Evolutionary conservation across 1,284 basidiomycete species (phyloP), one percentile per base, ranked within the genome.

Genomic region (Melampsora larici-populina): DNA sequence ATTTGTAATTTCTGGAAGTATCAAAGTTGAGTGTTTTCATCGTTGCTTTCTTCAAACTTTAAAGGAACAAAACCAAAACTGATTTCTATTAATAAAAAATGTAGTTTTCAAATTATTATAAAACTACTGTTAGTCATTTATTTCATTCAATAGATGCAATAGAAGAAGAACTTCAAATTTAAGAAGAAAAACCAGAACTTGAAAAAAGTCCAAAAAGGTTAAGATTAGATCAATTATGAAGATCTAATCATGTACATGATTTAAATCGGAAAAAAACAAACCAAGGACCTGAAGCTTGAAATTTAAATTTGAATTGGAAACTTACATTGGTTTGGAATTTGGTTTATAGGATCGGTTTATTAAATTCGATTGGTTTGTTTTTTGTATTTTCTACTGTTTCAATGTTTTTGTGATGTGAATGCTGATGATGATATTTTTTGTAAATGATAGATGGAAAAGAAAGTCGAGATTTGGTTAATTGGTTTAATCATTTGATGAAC

Each of bases 381-480:
- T n/a, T n/a, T n/a, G n/a, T 33, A 7, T 13, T 21, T 46, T 33
- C n/a, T n/a, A n/a, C n/a, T n/a, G n/a, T n/a, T n/a, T n/a, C n/a
- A n/a, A n/a, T n/a, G n/a, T n/a, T n/a, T n/a, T n/a, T n/a, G n/a
- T n/a, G n/a, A n/a, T n/a, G n/a, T n/a, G n/a, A n/a, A n/a, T n/a
- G n/a, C n/a, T n/a, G n/a, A n/a, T n/a, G n/a, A n/a, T n/a, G n/a
- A n/a, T n/a, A n/a, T n/a, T n/a, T n/a, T n/a, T n/a, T n/a, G n/a
- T n/a, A 36, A 40, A 4, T 18, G n/a, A 21, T 8, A 67, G 21
- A 40, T 11, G 21, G 15, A 48, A 21, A n/a, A 18, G 21, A 43
- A 13, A 31, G 11, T 72, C 91, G 94, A 0, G n/a, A 46, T 17
- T 15, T 77, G 13, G 29, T 77, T 21, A 31, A 69, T 5, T 31